Evolutionary conservation across 169 alveolate species (phyloP).

Genomic region (Perkinsus olseni): DNA sequence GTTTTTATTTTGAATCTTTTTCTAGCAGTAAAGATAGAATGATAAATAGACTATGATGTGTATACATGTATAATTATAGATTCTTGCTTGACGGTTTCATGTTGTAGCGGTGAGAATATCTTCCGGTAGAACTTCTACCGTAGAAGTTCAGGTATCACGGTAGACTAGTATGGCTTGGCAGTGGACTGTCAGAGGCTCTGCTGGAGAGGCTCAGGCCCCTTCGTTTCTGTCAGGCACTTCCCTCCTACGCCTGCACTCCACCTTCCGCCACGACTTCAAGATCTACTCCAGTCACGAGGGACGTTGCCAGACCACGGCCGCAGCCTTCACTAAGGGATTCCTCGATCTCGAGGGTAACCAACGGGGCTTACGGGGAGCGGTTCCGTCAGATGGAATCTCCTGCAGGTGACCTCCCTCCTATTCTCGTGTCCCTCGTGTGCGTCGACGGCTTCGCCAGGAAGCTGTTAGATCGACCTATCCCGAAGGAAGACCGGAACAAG

Average conservation of each 20-base stretch:
- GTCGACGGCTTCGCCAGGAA: not conserved
- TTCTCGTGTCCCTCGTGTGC: constrained; percentile 75
- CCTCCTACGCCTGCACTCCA: constrained; percentile 88
- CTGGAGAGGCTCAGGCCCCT: no score
- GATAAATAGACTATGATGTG: no score
- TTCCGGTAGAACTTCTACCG: no score
- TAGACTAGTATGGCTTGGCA: no score
- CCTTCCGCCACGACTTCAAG: constrained; percentile 95
- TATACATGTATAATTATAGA: no score
- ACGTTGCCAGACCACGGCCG: constrained; percentile 93
- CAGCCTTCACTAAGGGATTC: constrained; percentile 94
- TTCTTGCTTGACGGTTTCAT: not conserved
- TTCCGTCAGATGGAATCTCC: no score
- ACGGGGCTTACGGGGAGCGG: no score
- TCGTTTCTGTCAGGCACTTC: constrained; percentile 57
- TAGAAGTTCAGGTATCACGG: no score
- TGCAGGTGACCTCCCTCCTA: constrained; percentile 79
- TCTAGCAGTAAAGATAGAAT: no score
- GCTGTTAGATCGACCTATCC: not conserved
- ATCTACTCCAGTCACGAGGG: constrained; percentile 96
- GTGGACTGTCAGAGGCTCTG: no score
- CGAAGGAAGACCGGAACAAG: not conserved
- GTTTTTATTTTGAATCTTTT: no score
- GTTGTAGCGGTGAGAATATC: no score
- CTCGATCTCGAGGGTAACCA: constrained; percentile 89